A percentile compares a stretch with the other conserved stretches of the same genome.
These are phyloP conservation scores for Cystobasidium onofrii DNA, from an alignment of 768 basidiomycete species.

Conservation along the genomic window DNA sequence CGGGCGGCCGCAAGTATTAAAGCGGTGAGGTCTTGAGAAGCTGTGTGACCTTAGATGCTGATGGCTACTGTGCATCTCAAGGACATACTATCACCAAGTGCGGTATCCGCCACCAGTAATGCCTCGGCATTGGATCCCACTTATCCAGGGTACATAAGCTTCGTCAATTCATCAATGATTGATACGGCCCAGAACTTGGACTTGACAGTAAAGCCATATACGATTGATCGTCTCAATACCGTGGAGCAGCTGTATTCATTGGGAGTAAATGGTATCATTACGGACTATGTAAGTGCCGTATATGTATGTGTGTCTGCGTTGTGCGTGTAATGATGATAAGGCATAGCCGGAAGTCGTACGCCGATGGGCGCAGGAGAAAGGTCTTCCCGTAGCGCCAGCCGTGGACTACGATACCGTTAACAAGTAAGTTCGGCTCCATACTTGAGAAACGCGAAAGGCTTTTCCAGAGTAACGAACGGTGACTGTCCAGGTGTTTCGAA, in stretches of 20 bases:
- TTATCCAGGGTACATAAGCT: constrained; percentile 19
- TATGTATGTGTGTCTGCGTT: background rate
- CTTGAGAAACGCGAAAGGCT: no score
- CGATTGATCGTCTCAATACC: constrained; percentile 26
- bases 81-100: constrained; percentile 33
- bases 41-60: background rate
- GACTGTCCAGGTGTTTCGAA: background rate
- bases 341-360: constrained; percentile 12
- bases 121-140: constrained; percentile 6
- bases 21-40: background rate
- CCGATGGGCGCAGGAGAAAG: constrained; percentile 14
- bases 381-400: constrained; percentile 29
- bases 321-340: background rate
- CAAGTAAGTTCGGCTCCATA: constrained; percentile 20
- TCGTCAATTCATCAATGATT: constrained; percentile 26
- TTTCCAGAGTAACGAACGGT: background rate
- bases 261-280: constrained; percentile 19
- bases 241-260: constrained; percentile 11
- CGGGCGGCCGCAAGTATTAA: constrained; percentile 30
- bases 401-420: constrained; percentile 34
- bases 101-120: constrained; percentile 16
- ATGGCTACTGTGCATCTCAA: background rate
- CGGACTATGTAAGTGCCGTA: constrained; percentile 5
- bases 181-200: constrained; percentile 22
- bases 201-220: constrained; percentile 31